These are phyloP conservation scores for Thelonectria olida DNA, from an alignment of 2,329 filamentous ascomycete genomes.

Conservation along the genomic window DNA sequence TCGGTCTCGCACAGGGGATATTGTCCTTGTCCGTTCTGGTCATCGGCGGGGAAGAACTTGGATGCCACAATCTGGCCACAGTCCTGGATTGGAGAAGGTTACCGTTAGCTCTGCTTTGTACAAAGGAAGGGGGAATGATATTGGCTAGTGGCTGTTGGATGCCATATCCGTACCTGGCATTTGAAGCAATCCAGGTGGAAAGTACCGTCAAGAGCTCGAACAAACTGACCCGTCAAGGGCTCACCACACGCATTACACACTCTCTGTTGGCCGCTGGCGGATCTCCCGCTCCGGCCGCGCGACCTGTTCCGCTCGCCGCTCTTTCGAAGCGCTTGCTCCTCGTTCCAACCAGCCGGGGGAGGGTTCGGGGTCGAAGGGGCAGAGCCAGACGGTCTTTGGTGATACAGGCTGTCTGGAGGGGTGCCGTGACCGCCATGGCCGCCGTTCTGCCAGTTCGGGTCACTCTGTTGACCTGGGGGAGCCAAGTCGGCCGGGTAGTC, in stretches of 20 bases:
- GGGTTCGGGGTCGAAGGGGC: conserved; percentile 45
- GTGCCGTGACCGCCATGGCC: conserved; percentile 45
- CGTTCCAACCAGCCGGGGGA: conserved; percentile 44
- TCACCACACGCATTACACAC: conserved; percentile 89
- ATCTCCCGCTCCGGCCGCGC: conserved; percentile 61
- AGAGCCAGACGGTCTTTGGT: conserved; percentile 47
- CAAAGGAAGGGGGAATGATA: conserved; percentile 2
- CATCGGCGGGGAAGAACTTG: conserved; percentile 97
- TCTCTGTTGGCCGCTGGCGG: conserved; percentile 68
- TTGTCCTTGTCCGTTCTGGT: conserved; percentile 84
- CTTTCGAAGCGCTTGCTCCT: conserved; percentile 55
- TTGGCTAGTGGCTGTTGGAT: not conserved
- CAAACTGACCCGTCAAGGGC: conserved; percentile 91
- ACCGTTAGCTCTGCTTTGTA: conserved; percentile 26
- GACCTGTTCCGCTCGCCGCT: conserved; percentile 69
- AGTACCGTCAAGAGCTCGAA: conserved; percentile 90
- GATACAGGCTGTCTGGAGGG: conserved; percentile 49
- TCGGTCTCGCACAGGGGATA: conserved; percentile 98
- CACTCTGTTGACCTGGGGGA: conserved; percentile 43
- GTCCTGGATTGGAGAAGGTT: conserved; percentile 67
- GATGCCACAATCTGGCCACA: conserved; percentile 97
- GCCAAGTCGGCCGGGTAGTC: conserved; percentile 43
- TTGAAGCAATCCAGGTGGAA: conserved; percentile 99
- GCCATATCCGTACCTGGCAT: conserved; percentile 73
- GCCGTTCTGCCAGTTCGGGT: conserved; percentile 50